Evolutionary conservation across 2,329 filamentous ascomycete genomes (phyloP).

Genomic region (Colletotrichum filicis): DNA sequence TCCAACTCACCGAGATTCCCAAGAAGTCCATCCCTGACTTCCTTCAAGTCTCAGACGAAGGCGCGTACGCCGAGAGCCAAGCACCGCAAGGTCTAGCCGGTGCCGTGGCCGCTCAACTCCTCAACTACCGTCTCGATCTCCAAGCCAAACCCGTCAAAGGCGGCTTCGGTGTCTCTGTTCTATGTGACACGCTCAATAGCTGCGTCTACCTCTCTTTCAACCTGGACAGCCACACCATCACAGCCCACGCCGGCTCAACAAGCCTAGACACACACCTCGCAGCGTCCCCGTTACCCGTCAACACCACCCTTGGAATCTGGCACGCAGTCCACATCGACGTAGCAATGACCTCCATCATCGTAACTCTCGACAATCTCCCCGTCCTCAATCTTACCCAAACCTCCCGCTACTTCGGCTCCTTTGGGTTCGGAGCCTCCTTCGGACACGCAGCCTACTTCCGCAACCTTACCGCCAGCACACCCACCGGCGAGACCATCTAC

Average conservation of each 20-base stretch:
- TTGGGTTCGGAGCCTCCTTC: slow-evolving; percentile 45
- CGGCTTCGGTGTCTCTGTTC: slow-evolving; percentile 44
- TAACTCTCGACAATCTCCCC: slow-evolving; percentile 34
- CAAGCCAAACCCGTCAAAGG: slow-evolving; percentile 41
- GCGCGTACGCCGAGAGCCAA: slow-evolving; percentile 42
- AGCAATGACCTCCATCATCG: slow-evolving; percentile 14
- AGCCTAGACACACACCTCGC: slow-evolving; percentile 6
- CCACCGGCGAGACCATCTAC: slow-evolving; percentile 37
- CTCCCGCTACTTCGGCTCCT: slow-evolving; percentile 42
- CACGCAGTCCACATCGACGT: slow-evolving; percentile 25
- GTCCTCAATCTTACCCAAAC: slow-evolving; percentile 43
- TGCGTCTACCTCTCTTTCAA: slow-evolving; percentile 44
- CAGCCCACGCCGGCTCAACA: slow-evolving; percentile 35
- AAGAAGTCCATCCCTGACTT: slow-evolving; percentile 41
- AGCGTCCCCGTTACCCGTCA: not conserved
- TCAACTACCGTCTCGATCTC: slow-evolving; percentile 40
- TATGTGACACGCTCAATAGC: slow-evolving; percentile 43
- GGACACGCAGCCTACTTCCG: slow-evolving; percentile 42
- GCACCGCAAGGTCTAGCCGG: slow-evolving; percentile 39
- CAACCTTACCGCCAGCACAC: slow-evolving; percentile 33
- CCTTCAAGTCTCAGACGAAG: slow-evolving; percentile 41
- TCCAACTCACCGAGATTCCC: slow-evolving; percentile 45
- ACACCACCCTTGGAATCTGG: slow-evolving; percentile 25
- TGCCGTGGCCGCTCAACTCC: slow-evolving; percentile 35
- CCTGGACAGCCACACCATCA: slow-evolving; percentile 24